Conservation (phyloP, 2,329 filamentous ascomycete genomes). For the Rhynchosporium graminicola region DNA sequence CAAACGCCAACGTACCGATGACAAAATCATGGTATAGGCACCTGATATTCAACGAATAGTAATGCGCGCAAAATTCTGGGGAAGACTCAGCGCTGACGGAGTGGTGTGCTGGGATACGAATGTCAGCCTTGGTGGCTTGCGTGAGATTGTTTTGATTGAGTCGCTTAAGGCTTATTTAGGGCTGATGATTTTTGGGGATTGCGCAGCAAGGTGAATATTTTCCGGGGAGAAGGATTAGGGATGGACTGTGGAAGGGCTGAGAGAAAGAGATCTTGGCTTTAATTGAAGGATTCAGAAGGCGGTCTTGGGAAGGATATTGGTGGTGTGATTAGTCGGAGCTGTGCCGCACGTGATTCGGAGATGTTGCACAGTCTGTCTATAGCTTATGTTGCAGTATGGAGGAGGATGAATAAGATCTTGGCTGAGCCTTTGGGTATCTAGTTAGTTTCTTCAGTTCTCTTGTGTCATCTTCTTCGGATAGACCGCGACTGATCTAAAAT, state of each 20-base stretch:
- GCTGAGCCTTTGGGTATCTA: not conserved
- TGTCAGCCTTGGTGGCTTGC: conserved; percentile 17
- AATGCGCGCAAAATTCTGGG: not conserved
- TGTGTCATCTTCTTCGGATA: not conserved
- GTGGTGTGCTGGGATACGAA: conserved; percentile 15
- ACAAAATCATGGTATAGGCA: not conserved
- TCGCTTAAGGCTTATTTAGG: not conserved
- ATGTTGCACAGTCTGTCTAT: not conserved
- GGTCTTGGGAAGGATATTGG: not conserved
- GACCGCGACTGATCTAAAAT: not conserved
- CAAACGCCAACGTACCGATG: conserved; percentile 9
- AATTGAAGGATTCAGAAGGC: not conserved
- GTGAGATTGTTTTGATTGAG: conserved; percentile 7
- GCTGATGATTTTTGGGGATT: not conserved
- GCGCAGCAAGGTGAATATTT: not conserved
- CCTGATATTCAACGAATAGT: not conserved
- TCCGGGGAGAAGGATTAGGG: not conserved
- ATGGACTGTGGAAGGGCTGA: not conserved
- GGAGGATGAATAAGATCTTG: not conserved
- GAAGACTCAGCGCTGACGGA: conserved; percentile 6
- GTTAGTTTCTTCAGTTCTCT: not conserved
- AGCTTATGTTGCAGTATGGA: not conserved
- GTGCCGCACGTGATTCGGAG: not conserved
- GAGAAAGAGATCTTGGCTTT: conserved; percentile 2
- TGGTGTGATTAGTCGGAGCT: not conserved